A percentile compares a stretch with the other conserved stretches of the same genome.
phyloP scores from a whole-genome alignment of 371 early-diverging fungal species.

The Mortierella sp. region DNA sequence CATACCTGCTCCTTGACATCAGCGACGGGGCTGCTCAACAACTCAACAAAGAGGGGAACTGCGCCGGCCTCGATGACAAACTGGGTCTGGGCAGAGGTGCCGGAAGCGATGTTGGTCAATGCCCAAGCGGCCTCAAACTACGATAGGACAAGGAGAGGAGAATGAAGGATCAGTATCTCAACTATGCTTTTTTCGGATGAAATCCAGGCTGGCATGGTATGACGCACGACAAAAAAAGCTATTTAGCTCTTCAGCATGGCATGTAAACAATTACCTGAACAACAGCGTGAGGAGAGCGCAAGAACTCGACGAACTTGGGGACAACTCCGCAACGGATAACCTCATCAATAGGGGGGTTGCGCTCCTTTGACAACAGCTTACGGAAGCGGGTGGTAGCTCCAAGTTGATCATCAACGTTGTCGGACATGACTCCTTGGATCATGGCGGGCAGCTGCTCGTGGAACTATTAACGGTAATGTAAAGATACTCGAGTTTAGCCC shows the following conservation, averaged over 20 bases:
- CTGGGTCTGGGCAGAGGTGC: conserved; percentile 96
- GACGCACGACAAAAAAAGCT: no score
- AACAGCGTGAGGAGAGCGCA: conserved; percentile 81
- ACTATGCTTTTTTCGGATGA: no score
- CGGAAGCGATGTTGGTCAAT: conserved; percentile 99
- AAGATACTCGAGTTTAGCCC: neutral
- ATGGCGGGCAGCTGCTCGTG: conserved; percentile 79
- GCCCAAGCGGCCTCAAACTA: conserved; percentile 99
- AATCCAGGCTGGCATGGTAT: no score
- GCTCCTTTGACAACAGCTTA: conserved; percentile 97
- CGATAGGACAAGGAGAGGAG: neutral
- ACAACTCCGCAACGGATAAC: conserved; percentile 97
- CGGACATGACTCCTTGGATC: conserved; percentile 81
- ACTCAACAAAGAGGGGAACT: conserved; percentile 93
- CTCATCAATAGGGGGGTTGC: conserved; percentile 98
- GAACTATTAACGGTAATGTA: conserved; percentile 42
- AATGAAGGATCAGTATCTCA: neutral
- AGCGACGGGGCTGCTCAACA: conserved; percentile 87
- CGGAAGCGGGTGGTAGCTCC: conserved; percentile 94
- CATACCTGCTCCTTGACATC: conserved; percentile 98
- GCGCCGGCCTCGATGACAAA: conserved; percentile 95
- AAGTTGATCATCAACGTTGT: conserved; percentile 85
- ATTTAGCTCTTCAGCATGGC: no score
- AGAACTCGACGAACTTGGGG: conserved; percentile 96
- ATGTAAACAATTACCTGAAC: conserved; percentile 80